Conservation (phyloP, 1,284 basidiomycete species). For the Rhizoctonia solani region DNA sequence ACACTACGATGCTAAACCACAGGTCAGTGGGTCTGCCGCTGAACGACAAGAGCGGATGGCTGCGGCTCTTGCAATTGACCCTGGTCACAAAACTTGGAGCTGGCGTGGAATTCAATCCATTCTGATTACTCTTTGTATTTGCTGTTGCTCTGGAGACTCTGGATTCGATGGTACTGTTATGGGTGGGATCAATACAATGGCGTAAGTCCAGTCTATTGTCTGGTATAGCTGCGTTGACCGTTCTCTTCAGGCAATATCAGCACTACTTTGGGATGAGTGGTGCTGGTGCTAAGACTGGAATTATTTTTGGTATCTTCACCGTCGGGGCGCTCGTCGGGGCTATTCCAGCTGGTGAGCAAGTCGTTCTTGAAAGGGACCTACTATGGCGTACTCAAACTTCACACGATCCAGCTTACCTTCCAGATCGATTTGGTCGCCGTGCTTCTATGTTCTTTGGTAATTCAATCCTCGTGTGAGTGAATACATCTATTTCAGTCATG, state of each 20-base stretch:
- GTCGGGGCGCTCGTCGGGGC: slow-evolving; percentile 50
- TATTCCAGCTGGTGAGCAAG: slow-evolving; percentile 51
- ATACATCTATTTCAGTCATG: not conserved
- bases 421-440: slow-evolving; percentile 58
- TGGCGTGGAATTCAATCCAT: slow-evolving; percentile 49
- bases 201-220: not conserved
- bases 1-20: slow-evolving; percentile 5
- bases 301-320: slow-evolving; percentile 62
- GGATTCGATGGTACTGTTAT: slow-evolving; percentile 61
- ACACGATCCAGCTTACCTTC: slow-evolving; percentile 56
- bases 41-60: slow-evolving; percentile 53
- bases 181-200: slow-evolving; percentile 54
- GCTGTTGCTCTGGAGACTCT: slow-evolving; percentile 49
- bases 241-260: slow-evolving; percentile 23
- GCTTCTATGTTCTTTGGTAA: slow-evolving; percentile 59
- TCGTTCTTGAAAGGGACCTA: too few relatives aligned
- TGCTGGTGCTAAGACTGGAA: slow-evolving; percentile 54
- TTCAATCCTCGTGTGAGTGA: slow-evolving; percentile 51
- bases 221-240: not conserved
- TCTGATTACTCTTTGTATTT: slow-evolving; percentile 42
- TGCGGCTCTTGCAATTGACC: slow-evolving; percentile 54
- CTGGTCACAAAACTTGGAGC: slow-evolving; percentile 52
- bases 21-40: not conserved
- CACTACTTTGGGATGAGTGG: slow-evolving; percentile 43
- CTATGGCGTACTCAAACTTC: too few relatives aligned